Evolutionary conservation across 306 rosid genomes (phyloP).

Genomic region (Prosopis cineraria): DNA sequence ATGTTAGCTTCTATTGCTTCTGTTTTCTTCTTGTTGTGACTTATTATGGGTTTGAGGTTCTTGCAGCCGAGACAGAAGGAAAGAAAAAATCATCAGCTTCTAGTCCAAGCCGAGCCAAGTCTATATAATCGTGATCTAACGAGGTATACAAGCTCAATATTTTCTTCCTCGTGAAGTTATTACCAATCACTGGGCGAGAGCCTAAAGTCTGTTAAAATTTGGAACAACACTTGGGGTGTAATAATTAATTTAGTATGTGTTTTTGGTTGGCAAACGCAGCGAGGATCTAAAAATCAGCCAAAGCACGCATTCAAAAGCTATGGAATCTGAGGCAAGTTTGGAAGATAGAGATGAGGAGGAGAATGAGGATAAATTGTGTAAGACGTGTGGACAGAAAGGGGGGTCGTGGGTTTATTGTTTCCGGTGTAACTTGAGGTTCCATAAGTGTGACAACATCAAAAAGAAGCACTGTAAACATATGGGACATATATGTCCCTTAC

Average conservation of each 20-base stretch:
- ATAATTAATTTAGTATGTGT: background rate
- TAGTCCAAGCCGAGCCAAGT: conserved; percentile 69
- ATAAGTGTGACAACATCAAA: conserved; percentile 88
- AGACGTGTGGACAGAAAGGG: conserved; percentile 84
- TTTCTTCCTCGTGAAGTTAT: too few relatives aligned
- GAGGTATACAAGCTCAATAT: too few relatives aligned
- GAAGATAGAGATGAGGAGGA: conserved; percentile 74
- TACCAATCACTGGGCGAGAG: too few relatives aligned
- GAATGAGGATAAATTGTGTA: conserved; percentile 72
- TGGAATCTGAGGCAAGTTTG: conserved; percentile 52
- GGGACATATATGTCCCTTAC: too few relatives aligned
- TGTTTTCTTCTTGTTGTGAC: background rate
- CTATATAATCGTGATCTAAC: too few relatives aligned
- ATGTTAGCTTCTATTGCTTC: background rate
- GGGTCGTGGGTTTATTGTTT: conserved; percentile 93
- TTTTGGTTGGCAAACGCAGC: conserved; percentile 53
- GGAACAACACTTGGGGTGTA: background rate
- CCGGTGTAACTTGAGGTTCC: conserved; percentile 94
- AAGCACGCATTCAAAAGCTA: conserved; percentile 49
- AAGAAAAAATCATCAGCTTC: conserved; percentile 77
- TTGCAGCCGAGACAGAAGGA: conserved; percentile 70
- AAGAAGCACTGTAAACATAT: too few relatives aligned
- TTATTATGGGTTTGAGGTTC: conserved; percentile 54
- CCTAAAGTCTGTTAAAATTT: background rate
- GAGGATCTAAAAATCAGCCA: conserved; percentile 57